Evolutionary conservation across 371 early-diverging fungal genomes (phyloP), one percentile per base, ranked within the genome.

Genomic region (Syncephalis fuscata): DNA sequence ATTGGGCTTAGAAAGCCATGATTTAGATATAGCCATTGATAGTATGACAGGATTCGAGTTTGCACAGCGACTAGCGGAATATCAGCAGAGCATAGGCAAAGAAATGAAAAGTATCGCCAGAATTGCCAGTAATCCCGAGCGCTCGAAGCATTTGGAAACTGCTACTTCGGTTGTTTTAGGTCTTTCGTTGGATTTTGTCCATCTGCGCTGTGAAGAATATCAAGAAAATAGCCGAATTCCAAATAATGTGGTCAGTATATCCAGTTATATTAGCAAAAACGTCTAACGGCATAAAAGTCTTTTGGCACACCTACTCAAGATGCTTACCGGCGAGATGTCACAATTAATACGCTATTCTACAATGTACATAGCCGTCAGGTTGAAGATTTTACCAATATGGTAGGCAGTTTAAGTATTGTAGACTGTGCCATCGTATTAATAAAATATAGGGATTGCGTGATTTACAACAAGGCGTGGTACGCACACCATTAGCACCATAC

Each of bases 131-230:
- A 99, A 99, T 64, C 99, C 98, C 3, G 95, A 92, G 44, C 87
- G 91, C 61, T 88, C 91, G 20, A 99, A 99, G 67, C 99, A 99
- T 67, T 67, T 99, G 37, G 99, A 99, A 67, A 99, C 99, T 0
- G 95, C 95, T 2, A 92, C 91, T 4, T 78, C 87, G 27, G 74
- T 72, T 21, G 63, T 98, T 2, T 74, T 84, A 54, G 92, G 80
- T 11, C 66, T 72, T 42, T 67, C 73, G 26, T 61, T 99, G 2
- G 99, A 99, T 65, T 99, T 99, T 72, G 92, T 94, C 32, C 87
- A 95, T 63, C 63, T 99, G 55, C 68, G 99, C 16, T 87, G 77
- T 11, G 99, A 99, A 59, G 73, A 73, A 20, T 99, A 99, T 64
- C 64, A 73, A 37, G 81, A 80, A 17, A 71, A 76, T 37, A 81